A percentile compares a stretch with the other conserved stretches of the same genome.
phyloP scores from a whole-genome alignment of 805 yeast genomes.

The Candida insectorum region DNA sequence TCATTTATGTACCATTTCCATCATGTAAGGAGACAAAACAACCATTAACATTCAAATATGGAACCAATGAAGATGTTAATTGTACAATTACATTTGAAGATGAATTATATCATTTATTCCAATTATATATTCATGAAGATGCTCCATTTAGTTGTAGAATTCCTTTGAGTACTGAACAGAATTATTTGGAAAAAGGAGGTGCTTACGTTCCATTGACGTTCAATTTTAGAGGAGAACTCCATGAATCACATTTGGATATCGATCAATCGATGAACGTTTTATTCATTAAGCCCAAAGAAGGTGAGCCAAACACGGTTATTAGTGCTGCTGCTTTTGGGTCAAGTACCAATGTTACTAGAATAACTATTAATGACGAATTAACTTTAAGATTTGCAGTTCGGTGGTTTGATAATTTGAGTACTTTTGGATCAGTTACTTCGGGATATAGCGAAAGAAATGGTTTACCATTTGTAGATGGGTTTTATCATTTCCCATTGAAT shows the following conservation, averaged over 20 bases:
- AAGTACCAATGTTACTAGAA: conserved; percentile 57
- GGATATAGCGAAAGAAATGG: conserved; percentile 10
- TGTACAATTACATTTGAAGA: conserved; percentile 65
- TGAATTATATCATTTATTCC: conserved; percentile 67
- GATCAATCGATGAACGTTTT: conserved; percentile 56
- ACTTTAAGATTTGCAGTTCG: conserved; percentile 55
- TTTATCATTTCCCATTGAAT: conserved; percentile 34
- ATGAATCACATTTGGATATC: conserved; percentile 65
- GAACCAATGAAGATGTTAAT: conserved; percentile 46
- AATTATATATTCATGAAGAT: conserved; percentile 73
- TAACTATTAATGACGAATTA: conserved; percentile 63
- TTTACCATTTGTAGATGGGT: conserved; percentile 38
- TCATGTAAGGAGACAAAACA: conserved; percentile 60
- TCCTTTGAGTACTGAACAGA: conserved; percentile 46
- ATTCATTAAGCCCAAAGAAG: conserved; percentile 35
- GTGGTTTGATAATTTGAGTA: conserved; percentile 42
- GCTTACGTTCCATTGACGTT: conserved; percentile 58
- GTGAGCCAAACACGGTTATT: conserved; percentile 38
- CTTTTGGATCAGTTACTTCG: conserved; percentile 5
- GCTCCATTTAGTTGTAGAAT: conserved; percentile 69
- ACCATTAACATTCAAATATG: conserved; percentile 56
- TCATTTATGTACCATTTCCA: conserved; percentile 59
- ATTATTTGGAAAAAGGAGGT: conserved; percentile 40
- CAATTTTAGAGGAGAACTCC: conserved; percentile 63
- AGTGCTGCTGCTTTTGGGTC: conserved; percentile 59